phyloP scores from a whole-genome alignment of 192 early-diverging fungal species.

The Coemansia sp. region DNA sequence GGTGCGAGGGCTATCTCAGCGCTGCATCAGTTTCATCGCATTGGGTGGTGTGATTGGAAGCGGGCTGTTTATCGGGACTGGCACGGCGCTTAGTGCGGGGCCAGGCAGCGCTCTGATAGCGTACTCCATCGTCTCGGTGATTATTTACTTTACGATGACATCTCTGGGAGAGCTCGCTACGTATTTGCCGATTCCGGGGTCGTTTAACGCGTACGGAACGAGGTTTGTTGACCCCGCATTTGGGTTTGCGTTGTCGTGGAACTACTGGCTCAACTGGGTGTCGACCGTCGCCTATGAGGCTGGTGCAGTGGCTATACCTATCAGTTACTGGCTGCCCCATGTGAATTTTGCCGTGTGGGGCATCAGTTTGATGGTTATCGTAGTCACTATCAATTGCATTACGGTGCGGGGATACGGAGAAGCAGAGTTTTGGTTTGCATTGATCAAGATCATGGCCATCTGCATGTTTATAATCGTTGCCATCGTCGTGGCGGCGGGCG shows the following conservation, averaged over 20 bases:
- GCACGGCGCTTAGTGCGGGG: slow-evolving; percentile 66
- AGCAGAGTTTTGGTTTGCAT: slow-evolving; percentile 73
- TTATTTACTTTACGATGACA: slow-evolving; percentile 66
- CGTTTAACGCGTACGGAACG: slow-evolving; percentile 69
- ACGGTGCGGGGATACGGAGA: slow-evolving; percentile 77
- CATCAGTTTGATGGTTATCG: slow-evolving; percentile 54
- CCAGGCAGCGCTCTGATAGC: slow-evolving; percentile 72
- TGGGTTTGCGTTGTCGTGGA: slow-evolving; percentile 66
- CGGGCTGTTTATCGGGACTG: slow-evolving; percentile 80
- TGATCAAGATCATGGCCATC: slow-evolving; percentile 79
- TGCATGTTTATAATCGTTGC: slow-evolving; percentile 75
- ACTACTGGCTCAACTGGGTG: slow-evolving; percentile 64
- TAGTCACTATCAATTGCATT: slow-evolving; percentile 66
- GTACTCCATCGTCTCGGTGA: slow-evolving; percentile 62
- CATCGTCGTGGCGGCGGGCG: slow-evolving; percentile 61
- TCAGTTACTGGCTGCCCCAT: slow-evolving; percentile 60
- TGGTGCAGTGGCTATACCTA: slow-evolving; percentile 70
- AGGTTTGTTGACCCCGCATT: slow-evolving; percentile 75
- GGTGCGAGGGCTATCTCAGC: slow-evolving; percentile 5
- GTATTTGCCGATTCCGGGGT: slow-evolving; percentile 71
- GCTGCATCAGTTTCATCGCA: slow-evolving; percentile 64
- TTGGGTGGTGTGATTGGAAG: slow-evolving; percentile 74
- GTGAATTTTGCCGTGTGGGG: slow-evolving; percentile 31
- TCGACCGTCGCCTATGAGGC: slow-evolving; percentile 71
- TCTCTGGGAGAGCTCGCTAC: slow-evolving; percentile 81